These are phyloP conservation scores for Camelina laxa DNA, from an alignment of 345 rosid genomes.

Conservation along the genomic window DNA sequence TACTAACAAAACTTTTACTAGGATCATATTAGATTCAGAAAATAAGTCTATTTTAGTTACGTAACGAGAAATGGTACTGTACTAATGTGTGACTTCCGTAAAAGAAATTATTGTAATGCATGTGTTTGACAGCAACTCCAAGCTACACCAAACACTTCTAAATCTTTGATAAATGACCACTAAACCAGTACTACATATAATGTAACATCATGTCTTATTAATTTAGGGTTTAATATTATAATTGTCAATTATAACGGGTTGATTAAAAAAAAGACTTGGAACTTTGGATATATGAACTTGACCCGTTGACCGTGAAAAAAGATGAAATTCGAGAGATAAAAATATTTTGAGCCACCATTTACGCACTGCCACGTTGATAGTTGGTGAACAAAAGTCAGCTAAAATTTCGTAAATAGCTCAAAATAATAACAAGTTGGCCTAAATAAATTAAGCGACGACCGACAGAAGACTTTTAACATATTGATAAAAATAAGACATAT, in stretches of 20 bases:
- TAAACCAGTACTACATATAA: too few relatives aligned
- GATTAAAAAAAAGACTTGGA: slow-evolving; percentile 12
- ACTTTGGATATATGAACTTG: slow-evolving; percentile 19
- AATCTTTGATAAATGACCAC: too few relatives aligned
- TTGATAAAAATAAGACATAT: neutral
- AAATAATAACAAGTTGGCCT: neutral
- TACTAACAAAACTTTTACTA: too few relatives aligned
- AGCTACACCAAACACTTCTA: too few relatives aligned
- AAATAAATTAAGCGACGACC: too few relatives aligned
- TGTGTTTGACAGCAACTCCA: too few relatives aligned
- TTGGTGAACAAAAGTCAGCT: slow-evolving; percentile 19
- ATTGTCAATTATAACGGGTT: neutral
- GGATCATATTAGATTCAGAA: too few relatives aligned
- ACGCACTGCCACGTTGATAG: neutral
- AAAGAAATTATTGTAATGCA: too few relatives aligned
- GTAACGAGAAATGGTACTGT: too few relatives aligned
- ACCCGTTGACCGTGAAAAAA: neutral
- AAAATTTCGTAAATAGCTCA: neutral
- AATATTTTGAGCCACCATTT: neutral
- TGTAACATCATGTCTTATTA: neutral
- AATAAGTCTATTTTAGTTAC: too few relatives aligned
- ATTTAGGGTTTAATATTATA: neutral
- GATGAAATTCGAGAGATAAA: neutral
- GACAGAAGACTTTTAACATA: too few relatives aligned
- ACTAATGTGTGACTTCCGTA: too few relatives aligned